Percentiles rank a stretch among this genome's conserved stretches.
phyloP scores from a whole-genome alignment of 2,329 filamentous ascomycete species.

The Fusarium tjaetaba region DNA sequence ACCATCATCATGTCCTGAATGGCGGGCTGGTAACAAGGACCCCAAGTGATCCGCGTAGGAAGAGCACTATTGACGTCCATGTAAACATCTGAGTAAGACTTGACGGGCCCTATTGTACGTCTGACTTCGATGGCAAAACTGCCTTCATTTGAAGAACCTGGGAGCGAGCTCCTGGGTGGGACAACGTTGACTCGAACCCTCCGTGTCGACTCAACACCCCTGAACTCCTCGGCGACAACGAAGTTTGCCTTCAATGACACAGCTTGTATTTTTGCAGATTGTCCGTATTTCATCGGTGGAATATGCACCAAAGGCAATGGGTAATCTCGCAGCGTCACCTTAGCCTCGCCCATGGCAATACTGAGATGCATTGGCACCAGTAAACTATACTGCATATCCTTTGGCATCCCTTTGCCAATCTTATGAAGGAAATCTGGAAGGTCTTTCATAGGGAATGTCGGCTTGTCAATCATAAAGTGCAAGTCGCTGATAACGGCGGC shows the following conservation, averaged over 20 bases:
- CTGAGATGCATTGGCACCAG: conserved; percentile 90
- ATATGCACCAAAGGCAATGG: conserved; percentile 92
- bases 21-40: conserved; percentile 95
- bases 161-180: conserved; percentile 70
- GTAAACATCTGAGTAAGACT: conserved; percentile 92
- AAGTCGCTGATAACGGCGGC: conserved; percentile 83
- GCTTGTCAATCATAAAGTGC: conserved; percentile 87
- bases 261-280: conserved; percentile 82
- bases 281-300: conserved; percentile 80
- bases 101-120: conserved; percentile 92
- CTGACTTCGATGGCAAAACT: conserved; percentile 87
- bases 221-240: conserved; percentile 93
- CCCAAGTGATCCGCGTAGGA: conserved; percentile 95
- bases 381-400: conserved; percentile 88
- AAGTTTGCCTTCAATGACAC: conserved; percentile 90
- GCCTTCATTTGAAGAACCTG: conserved; percentile 64
- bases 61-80: conserved; percentile 93
- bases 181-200: conserved; percentile 86
- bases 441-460: conserved; percentile 85
- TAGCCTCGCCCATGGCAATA: conserved; percentile 89
- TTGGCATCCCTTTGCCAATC: conserved; percentile 96
- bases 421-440: conserved; percentile 85
- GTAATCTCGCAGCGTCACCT: conserved; percentile 89
- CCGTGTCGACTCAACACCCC: conserved; percentile 81
- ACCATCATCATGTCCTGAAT: conserved; percentile 99